Evolutionary conservation across 23 red algal genomes (phyloP).

Genomic region (Chondrus crispus): DNA sequence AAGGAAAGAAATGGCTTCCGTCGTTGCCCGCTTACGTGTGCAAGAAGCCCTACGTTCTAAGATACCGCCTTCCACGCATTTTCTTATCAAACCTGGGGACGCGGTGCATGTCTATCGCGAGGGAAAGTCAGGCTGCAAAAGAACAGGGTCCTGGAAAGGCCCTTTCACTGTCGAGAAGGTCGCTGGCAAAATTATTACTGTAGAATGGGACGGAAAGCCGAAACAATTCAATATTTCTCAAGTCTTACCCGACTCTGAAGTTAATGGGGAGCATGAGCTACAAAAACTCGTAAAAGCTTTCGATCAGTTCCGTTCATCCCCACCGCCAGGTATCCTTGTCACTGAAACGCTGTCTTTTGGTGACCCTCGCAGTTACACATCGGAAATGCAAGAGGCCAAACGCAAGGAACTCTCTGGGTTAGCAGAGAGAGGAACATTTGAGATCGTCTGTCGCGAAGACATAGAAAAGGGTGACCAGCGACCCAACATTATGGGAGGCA

Average conservation of each 20-base stretch:
- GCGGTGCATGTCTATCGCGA: neutral
- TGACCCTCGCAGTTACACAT: neutral
- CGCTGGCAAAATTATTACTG: neutral
- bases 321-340: neutral
- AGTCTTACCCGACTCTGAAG: neutral
- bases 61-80: neutral
- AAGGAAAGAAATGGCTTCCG: neutral
- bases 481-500: conserved; percentile 20
- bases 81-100: neutral
- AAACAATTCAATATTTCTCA: neutral
- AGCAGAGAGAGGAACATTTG: neutral
- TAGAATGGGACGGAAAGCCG: neutral
- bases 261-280: neutral
- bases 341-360: neutral
- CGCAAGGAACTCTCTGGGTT: neutral
- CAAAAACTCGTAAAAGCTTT: neutral
- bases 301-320: neutral
- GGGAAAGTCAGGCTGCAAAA: neutral
- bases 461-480: neutral
- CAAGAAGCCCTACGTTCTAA: neutral
- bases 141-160: neutral
- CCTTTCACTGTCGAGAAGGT: neutral
- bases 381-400: neutral
- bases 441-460: neutral
- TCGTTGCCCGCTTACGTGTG: neutral